Conservation (phyloP, 2,329 filamentous ascomycete genomes). For the Arthrobotrys iridis region DNA sequence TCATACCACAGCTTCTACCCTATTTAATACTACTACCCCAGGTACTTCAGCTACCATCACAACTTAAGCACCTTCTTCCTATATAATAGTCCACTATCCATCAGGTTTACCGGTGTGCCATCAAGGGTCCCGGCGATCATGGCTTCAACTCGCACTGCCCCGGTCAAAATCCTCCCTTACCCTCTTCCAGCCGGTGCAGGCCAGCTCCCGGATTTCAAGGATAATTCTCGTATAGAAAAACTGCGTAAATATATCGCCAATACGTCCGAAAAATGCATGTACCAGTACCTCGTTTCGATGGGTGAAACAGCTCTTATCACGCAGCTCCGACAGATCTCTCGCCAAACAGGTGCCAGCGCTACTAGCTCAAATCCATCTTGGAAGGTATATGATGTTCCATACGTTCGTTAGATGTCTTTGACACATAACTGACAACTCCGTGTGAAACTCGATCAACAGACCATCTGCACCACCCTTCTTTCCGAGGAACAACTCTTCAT, state of each 20-base stretch:
- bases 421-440: not conserved
- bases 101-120: not conserved
- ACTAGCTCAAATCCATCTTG: not conserved
- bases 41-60: too few relatives aligned
- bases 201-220: not conserved
- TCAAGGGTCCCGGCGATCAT: not conserved
- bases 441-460: not conserved
- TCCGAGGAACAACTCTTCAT: slow-evolving; percentile 10
- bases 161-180: not conserved
- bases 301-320: not conserved
- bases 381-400: not conserved
- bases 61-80: too few relatives aligned
- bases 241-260: not conserved
- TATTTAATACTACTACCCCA: too few relatives aligned
- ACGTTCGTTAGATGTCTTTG: not conserved
- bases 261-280: not conserved
- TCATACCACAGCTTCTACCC: too few relatives aligned
- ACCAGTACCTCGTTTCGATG: not conserved
- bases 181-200: not conserved
- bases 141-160: not conserved
- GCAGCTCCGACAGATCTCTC: not conserved
- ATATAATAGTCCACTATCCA: too few relatives aligned
- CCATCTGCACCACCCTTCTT: not conserved
- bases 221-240: not conserved
- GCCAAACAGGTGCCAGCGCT: not conserved